Conservation (phyloP, 1,284 basidiomycete genomes). For the Grifola frondosa region DNA sequence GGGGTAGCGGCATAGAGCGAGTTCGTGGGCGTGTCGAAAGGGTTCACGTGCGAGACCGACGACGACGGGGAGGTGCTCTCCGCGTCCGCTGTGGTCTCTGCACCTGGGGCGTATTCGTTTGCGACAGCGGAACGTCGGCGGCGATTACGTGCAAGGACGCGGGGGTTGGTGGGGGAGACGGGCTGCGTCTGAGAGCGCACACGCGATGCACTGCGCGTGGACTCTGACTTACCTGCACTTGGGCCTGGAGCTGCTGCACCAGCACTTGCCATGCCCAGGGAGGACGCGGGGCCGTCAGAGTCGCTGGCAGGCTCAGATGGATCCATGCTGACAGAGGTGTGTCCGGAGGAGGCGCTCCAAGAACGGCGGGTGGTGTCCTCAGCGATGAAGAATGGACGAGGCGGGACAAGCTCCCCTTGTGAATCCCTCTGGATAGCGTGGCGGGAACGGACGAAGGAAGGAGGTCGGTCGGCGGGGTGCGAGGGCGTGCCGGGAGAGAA, state of each 20-base stretch:
- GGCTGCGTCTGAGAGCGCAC: conserved; percentile 5
- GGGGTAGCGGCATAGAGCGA: conserved; percentile 19
- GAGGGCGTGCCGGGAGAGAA: conserved; percentile 16
- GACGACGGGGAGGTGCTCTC: conserved; percentile 7
- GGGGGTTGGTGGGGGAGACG: conserved; percentile 9
- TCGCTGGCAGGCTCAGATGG: conserved; percentile 27
- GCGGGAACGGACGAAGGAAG: conserved; percentile 2
- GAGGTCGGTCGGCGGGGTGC: conserved; percentile 13
- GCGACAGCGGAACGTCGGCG: conserved; percentile 24
- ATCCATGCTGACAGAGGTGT: conserved; percentile 16
- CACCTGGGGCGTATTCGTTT: conserved; percentile 21
- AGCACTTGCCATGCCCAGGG: conserved; percentile 12
- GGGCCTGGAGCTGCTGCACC: conserved; percentile 8
- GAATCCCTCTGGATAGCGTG: too few relatives aligned
- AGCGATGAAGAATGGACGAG: conserved; percentile 27
- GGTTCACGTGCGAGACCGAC: conserved; percentile 16
- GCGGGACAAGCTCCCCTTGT: conserved; percentile 12
- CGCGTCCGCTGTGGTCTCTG: conserved; percentile 6
- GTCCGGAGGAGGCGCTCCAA: conserved; percentile 23
- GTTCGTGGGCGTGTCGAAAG: conserved; percentile 26
- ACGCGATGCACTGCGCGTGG: conserved; percentile 8
- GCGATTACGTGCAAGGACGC: conserved; percentile 21
- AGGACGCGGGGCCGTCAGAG: conserved; percentile 24
- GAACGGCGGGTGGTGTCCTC: conserved; percentile 23
- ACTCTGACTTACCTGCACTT: neutral